A percentile compares a stretch with the other conserved stretches of the same genome.
These are phyloP conservation scores for Parmales sp. DNA, from an alignment of 108 stramenopile species.

Conservation along the genomic window DNA sequence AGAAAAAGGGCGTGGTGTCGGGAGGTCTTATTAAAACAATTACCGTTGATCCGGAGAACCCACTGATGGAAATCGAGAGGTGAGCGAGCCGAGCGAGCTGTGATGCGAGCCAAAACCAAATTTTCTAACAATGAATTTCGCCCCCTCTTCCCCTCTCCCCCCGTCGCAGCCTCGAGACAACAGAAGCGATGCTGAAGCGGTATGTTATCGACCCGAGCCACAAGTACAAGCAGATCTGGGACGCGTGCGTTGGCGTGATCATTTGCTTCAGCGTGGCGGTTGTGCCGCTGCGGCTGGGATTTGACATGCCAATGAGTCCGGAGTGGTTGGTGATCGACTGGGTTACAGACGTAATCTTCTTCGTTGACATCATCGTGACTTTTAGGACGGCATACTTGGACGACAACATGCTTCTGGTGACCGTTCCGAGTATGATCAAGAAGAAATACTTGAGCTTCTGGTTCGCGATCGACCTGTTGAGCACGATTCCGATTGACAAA, in stretches of 20 bases:
- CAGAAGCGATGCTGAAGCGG: not conserved
- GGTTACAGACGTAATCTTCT: conserved; percentile 23
- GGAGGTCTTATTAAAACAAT: not conserved
- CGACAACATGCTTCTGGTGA: conserved; percentile 21
- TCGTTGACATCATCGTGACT: conserved; percentile 30
- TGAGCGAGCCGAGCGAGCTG: not conserved
- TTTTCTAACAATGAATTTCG: not conserved
- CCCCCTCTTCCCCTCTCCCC: not conserved
- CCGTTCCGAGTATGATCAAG: conserved; percentile 16
- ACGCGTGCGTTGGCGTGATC: not conserved
- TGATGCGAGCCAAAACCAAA: too few species aligned
- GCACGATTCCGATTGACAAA: conserved; percentile 37
- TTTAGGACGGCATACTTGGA: conserved; percentile 25
- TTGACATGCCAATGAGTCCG: not conserved
- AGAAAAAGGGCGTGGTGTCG: too few species aligned
- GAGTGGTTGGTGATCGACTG: conserved; percentile 16
- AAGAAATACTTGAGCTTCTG: conserved; percentile 24
- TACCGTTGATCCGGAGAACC: not conserved
- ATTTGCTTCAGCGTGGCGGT: not conserved
- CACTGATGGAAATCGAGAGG: not conserved
- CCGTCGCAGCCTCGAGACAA: not conserved
- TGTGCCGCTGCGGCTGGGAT: conserved; percentile 2
- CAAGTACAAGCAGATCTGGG: not conserved
- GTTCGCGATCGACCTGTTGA: conserved; percentile 29
- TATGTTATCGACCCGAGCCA: not conserved